Conservation (phyloP, 2,329 filamentous ascomycete genomes). For the Sordariomycetes sp. region DNA sequence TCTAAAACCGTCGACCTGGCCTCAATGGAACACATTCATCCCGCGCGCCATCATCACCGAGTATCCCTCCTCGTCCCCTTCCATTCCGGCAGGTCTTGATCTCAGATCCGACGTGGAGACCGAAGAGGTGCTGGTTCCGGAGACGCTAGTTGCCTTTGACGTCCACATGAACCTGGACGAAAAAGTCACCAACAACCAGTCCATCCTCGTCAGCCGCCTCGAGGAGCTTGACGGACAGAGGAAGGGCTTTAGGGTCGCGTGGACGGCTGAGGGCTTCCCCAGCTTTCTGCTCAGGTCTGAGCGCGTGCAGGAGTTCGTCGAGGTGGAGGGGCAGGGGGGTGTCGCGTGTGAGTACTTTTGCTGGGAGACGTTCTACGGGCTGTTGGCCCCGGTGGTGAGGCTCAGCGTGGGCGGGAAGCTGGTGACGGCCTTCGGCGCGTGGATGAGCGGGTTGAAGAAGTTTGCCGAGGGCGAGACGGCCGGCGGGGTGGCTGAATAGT, state of each 20-base stretch:
- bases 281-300: conserved; percentile 23
- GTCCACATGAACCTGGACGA: conserved; percentile 18
- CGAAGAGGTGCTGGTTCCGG: conserved; percentile 16
- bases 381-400: conserved; percentile 22
- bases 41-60: conserved; percentile 15
- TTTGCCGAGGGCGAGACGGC: conserved; percentile 18
- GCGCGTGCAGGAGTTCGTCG: conserved; percentile 30
- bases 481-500: neutral
- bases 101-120: neutral
- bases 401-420: conserved; percentile 19
- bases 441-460: conserved; percentile 21
- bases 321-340: conserved; percentile 10
- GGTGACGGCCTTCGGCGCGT: conserved; percentile 22
- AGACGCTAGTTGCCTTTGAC: conserved; percentile 20
- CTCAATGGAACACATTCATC: conserved; percentile 24
- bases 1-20: conserved; percentile 19
- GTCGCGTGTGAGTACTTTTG: conserved; percentile 26
- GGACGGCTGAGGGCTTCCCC: conserved; percentile 21
- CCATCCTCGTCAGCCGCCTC: conserved; percentile 16
- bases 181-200: conserved; percentile 8
- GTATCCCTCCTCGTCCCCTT: conserved; percentile 6
- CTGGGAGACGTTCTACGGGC: conserved; percentile 35
- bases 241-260: conserved; percentile 26
- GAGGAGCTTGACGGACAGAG: conserved; percentile 19
- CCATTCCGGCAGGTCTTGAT: conserved; percentile 5